Base-by-base conservation (phyloP, 2,329 filamentous ascomycete species). In the Septoria petroselini region DNA sequence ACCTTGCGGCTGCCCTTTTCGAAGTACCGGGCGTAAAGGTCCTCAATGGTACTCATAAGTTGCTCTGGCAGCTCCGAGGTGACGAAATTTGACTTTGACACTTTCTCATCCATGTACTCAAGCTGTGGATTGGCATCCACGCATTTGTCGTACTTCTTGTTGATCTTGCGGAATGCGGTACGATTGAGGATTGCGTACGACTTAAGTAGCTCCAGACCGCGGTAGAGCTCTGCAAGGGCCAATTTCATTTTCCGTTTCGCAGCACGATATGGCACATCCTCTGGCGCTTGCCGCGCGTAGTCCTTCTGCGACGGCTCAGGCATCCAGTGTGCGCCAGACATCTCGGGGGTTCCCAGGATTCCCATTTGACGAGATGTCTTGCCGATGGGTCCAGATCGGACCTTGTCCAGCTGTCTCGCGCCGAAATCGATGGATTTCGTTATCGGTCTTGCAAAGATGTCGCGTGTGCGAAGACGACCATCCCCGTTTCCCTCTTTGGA, bases 111-210 rank as follows among this genome's bases (percentile, higher is more conserved):
- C 80, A 96, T 87, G 68, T 91, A 97, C 21, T 85, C 81, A 64
- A 86, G 79, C 0, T 85, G 79, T 0, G 88, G 88, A 8, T 85
- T 80, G 33, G 89, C 85, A 60, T 90, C 82, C 49, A 90, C 82
- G 2, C 86, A 82, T 72, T 97, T 98, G 76, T 97, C 91, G 67
- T 94, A 97, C 70, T 98, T 98, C 70, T 98, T 98, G 71, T 95
- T 96, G 65, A 98, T 89, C 69, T 98, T 98, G 25, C 91, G 84
- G 65, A 97, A 97, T 0, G 90, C 93, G 0, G 89, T 95, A 41
- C 89, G 81, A 68, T 98, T 98, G 11, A 96, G 76, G 17, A 95
- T 73, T 1, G 90, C 85, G 62, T 95, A 98, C 0, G 88, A 87
- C 71, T 96, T 97, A 52, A 98, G 77, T 38, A 97, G 74, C 66